Base-by-base conservation (phyloP, 2,329 filamentous ascomycete species). In the Trichoderma polysporum region DNA sequence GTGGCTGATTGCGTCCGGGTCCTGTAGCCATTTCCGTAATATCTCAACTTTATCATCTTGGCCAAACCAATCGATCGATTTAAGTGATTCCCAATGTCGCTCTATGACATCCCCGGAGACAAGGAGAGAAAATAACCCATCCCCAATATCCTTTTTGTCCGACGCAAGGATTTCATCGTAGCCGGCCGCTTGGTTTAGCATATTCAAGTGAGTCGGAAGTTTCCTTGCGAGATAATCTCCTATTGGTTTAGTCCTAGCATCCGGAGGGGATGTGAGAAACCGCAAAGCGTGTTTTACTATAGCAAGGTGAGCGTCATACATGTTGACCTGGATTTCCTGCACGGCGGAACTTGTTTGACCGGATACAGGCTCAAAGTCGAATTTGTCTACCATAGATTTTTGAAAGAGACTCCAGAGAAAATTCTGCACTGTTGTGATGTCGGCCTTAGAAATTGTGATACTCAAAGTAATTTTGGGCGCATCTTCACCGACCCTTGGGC, bases 291-390 rank as follows among this genome's bases (percentile, higher is more conserved):
- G 50, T 15, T 53, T 53, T 33, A 53, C 50, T 53, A 53, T 53
- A 53, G 50, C 50, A 53, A 53, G 50, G 19, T 53, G 50, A 53
- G 50, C 50, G 27, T 53, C 50, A 53, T 53, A 53, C 50, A 31
- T 53, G 50, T 53, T 53, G 17, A 53, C 50, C 17, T 53, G 50
- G 8, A 53, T 53, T 33, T 53, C 50, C 27, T 29, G 27, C 2
- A 25, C 7, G 27, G 17, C 27, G 8, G 27, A 15, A 15, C 25
- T 53, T 19, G 15, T 53, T 33, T 53, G 50, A 25, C 8, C 27
- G 27, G 50, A 53, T 19, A 31, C 2, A 10, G 50, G 25, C 17
- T 53, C 27, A 2, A 53, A 53, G 27, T 53, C 50, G 27, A 53
- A 53, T 10, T 31, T 53, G 13, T 53, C 50, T 31, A 53, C 27